Conservation (phyloP, 192 early-diverging fungal species). For the Backusella circina region DNA sequence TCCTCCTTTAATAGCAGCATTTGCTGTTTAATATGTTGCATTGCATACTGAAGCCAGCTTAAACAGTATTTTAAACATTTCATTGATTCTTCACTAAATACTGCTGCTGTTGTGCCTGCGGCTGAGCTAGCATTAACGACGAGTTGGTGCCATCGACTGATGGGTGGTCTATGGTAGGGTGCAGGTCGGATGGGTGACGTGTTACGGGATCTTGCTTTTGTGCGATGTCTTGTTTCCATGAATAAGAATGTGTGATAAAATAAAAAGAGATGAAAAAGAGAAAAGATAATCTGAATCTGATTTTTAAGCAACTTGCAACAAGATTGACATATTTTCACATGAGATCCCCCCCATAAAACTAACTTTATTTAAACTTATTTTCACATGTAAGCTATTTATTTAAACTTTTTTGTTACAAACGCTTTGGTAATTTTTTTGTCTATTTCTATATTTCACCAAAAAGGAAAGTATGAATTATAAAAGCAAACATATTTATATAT, state of each 20-base stretch:
- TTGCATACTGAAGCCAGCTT: conserved; percentile 84
- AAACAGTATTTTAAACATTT: conserved; percentile 86
- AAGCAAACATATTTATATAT: too few species aligned
- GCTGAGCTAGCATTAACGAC: conserved; percentile 56
- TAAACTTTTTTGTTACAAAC: conserved; percentile 3
- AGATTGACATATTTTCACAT: conserved; percentile 31
- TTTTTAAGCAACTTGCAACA: not conserved
- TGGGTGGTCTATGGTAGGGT: conserved; percentile 17
- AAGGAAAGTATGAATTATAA: too few species aligned
- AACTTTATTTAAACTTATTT: not conserved
- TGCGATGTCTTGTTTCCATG: not conserved
- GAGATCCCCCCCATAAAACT: conserved; percentile 7
- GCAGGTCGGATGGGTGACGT: conserved; percentile 15
- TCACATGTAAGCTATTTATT: conserved; percentile 1
- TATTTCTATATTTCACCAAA: not conserved
- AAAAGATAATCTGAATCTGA: not conserved
- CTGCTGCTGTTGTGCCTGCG: conserved; percentile 67
- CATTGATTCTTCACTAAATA: conserved; percentile 86
- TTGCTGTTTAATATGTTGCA: conserved; percentile 67
- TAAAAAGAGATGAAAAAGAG: not conserved
- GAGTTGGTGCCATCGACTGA: conserved; percentile 53
- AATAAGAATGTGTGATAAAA: not conserved
- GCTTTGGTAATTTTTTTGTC: conserved; percentile 1
- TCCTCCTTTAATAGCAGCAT: conserved; percentile 57
- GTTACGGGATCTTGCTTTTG: conserved; percentile 1